phyloP scores from a whole-genome alignment of 2,329 filamentous ascomycete genomes.

The Calonectria pauciramosa region DNA sequence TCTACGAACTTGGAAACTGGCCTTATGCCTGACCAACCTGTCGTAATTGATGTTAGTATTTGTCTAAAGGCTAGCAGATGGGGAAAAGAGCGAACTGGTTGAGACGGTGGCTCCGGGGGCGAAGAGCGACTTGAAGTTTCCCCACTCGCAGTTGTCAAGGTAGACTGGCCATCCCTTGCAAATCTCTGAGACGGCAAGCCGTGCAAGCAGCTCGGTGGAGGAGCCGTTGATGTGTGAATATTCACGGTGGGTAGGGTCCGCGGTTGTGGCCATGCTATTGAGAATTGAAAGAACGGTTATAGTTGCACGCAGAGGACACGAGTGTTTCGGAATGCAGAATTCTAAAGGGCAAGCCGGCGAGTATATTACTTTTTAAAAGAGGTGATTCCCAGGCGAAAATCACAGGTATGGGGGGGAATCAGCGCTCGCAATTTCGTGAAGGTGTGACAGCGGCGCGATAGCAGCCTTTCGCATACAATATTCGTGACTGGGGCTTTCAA shows the following conservation, averaged over 20 bases:
- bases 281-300: not conserved
- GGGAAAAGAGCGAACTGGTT: constrained; percentile 57
- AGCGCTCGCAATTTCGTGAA: not conserved
- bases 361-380: not conserved
- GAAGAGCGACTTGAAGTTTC: constrained; percentile 65
- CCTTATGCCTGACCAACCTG: not conserved
- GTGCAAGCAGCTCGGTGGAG: constrained; percentile 56
- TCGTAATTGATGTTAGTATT: not conserved
- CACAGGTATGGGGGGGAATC: not conserved
- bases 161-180: constrained; percentile 69
- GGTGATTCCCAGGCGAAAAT: not conserved
- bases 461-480: not conserved
- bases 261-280: not conserved
- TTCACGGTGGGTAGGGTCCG: not conserved
- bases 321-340: not conserved
- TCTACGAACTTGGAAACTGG: not conserved
- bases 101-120: constrained; percentile 61
- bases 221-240: constrained; percentile 55
- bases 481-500: not conserved
- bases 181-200: constrained; percentile 63
- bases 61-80: not conserved
- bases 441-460: not conserved
- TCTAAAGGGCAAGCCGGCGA: not conserved
- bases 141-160: constrained; percentile 66
- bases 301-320: not conserved